Percentiles rank a stretch among this genome's conserved stretches.
Evolutionary conservation across 2,329 filamentous ascomycete species (phyloP).

Genomic region (Neocatenulostroma microsporum): DNA sequence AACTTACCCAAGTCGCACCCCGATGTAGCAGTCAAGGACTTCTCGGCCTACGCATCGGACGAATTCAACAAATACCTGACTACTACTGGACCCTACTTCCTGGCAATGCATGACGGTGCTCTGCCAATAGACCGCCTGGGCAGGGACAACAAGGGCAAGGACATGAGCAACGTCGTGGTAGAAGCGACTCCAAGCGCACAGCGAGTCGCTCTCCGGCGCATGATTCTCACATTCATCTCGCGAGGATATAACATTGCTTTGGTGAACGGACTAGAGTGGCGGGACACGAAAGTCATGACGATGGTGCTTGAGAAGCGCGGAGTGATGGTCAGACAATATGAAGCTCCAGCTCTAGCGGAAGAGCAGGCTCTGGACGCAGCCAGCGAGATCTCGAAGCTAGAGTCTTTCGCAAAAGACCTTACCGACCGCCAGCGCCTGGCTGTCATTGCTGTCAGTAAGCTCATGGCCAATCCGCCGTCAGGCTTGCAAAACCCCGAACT

Average conservation of each 20-base stretch:
- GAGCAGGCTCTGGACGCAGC: no score
- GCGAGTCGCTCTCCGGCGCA: constrained; percentile 31
- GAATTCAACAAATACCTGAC: constrained; percentile 51
- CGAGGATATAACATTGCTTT: constrained; percentile 55
- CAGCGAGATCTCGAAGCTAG: constrained; percentile 14
- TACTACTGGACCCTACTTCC: constrained; percentile 52
- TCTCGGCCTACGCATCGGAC: constrained; percentile 40
- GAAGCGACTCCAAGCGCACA: constrained; percentile 11
- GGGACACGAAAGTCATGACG: constrained; percentile 55
- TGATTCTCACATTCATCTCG: constrained; percentile 50
- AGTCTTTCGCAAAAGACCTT: constrained; percentile 6
- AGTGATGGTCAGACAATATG: no score
- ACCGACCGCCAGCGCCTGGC: constrained; percentile 23
- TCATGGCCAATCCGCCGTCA: constrained; percentile 11
- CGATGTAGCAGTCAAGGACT: constrained; percentile 40
- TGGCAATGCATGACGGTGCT: constrained; percentile 61
- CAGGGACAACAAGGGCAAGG: constrained; percentile 18
- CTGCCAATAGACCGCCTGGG: constrained; percentile 15
- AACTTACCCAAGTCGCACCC: constrained; percentile 35
- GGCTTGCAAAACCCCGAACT: constrained; percentile 4
- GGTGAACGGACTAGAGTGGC: constrained; percentile 55
- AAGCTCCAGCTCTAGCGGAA: no score
- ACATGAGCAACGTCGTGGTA: constrained; percentile 7
- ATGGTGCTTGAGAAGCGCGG: constrained; percentile 37
- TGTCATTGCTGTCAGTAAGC: constrained; percentile 17